Evolutionary conservation across 345 rosid genomes (phyloP).

Genomic region (Fremontodendron californicum): DNA sequence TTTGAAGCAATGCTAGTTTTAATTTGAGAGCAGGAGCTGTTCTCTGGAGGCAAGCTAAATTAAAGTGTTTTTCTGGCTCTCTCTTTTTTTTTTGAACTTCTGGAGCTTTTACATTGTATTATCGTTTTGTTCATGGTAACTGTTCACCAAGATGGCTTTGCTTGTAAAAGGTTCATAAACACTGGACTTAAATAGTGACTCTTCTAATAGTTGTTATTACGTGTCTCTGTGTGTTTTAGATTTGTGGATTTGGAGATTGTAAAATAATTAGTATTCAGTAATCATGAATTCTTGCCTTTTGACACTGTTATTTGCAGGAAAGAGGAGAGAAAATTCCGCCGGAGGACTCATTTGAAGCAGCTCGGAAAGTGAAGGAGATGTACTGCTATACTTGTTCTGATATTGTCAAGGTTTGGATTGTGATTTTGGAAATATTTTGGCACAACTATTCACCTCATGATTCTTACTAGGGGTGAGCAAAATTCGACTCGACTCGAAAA

Average conservation of each 20-base stretch:
- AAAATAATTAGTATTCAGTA: background rate
- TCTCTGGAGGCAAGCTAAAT: background rate
- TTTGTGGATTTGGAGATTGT: conserved; percentile 2
- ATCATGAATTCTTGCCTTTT: conserved; percentile 18
- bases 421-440: conserved; percentile 14
- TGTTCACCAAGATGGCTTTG: background rate
- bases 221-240: background rate
- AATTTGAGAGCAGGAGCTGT: background rate
- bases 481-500: no score
- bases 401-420: conserved; percentile 72
- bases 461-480: no score
- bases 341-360: conserved; percentile 92
- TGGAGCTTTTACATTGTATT: background rate
- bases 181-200: background rate
- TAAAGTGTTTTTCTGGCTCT: background rate
- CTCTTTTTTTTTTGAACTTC: background rate
- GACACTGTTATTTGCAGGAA: conserved; percentile 55
- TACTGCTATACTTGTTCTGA: conserved; percentile 90
- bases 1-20: background rate
- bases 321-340: conserved; percentile 97
- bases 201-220: background rate
- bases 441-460: background rate
- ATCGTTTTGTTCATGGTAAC: background rate
- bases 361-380: conserved; percentile 92
- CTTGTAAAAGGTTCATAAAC: background rate